These are phyloP conservation scores for Lentinula guzmanii DNA, from an alignment of 768 basidiomycete genomes.

Conservation along the genomic window DNA sequence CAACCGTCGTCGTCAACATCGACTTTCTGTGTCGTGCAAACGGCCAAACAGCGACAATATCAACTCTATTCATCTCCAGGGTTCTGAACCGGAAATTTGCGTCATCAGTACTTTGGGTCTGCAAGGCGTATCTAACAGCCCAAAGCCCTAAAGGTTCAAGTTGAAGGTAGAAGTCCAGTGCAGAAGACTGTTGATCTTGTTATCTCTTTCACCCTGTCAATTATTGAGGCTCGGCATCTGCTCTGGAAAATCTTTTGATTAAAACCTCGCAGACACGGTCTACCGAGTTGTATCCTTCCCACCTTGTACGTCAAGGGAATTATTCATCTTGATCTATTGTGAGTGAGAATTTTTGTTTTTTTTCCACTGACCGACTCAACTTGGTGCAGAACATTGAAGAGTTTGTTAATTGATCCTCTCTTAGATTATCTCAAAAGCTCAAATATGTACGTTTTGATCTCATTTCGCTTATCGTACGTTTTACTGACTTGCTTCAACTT, in stretches of 20 bases:
- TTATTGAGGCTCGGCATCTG: too few species aligned
- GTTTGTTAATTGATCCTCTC: background rate
- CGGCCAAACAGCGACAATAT: background rate
- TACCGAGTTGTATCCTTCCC: background rate
- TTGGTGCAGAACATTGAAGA: background rate
- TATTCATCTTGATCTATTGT: background rate
- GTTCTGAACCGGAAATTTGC: background rate
- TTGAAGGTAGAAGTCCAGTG: too few species aligned
- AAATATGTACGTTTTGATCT: background rate
- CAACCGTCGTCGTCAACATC: background rate
- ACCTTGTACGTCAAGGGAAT: background rate
- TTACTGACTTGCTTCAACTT: background rate
- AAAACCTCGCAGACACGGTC: background rate
- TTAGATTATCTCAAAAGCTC: background rate
- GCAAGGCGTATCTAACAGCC: background rate
- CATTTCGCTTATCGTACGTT: background rate
- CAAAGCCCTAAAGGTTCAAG: too few species aligned
- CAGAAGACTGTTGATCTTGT: too few species aligned
- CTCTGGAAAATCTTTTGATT: background rate
- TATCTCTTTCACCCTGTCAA: too few species aligned
- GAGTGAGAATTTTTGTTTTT: background rate
- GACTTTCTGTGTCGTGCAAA: background rate
- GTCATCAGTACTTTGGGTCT: background rate
- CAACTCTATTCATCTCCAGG: background rate
- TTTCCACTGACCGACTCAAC: background rate